A percentile compares a stretch with the other conserved stretches of the same genome.
Evolutionary conservation across 2,329 filamentous ascomycete genomes (phyloP).

Genomic region (Exserohilum turcica): DNA sequence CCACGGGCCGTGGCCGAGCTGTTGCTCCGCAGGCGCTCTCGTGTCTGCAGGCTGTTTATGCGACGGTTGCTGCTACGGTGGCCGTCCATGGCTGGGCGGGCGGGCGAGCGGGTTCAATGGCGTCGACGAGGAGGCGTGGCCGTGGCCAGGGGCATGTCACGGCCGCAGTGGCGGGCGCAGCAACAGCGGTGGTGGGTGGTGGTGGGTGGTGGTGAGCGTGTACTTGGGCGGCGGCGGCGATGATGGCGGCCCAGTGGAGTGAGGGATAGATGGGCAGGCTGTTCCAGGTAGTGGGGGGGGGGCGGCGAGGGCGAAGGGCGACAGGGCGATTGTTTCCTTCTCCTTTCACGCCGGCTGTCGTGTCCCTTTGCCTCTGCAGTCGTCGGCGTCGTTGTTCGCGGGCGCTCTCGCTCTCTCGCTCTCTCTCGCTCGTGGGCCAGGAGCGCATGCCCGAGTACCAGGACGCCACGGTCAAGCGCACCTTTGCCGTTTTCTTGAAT

Average conservation of each 20-base stretch:
- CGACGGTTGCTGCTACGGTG: slow-evolving; percentile 44
- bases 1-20: slow-evolving; percentile 43
- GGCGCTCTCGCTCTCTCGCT: too few relatives aligned
- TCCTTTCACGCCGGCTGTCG: too few relatives aligned
- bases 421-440: slow-evolving; percentile 77
- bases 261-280: slow-evolving; percentile 5
- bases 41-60: slow-evolving; percentile 51
- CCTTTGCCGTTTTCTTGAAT: slow-evolving; percentile 93
- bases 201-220: slow-evolving; percentile 7
- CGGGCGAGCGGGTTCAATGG: slow-evolving; percentile 20
- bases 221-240: slow-evolving; percentile 22
- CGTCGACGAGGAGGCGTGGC: slow-evolving; percentile 17
- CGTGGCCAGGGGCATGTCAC: slow-evolving; percentile 35
- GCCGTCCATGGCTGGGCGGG: slow-evolving; percentile 35
- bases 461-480: slow-evolving; percentile 88
- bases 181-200: not conserved
- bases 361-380: too few relatives aligned
- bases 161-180: slow-evolving; percentile 15
- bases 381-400: too few relatives aligned
- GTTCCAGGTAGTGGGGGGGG: not conserved
- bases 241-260: slow-evolving; percentile 26
- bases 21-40: slow-evolving; percentile 49
- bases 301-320: not conserved
- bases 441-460: slow-evolving; percentile 87
- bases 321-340: slow-evolving; percentile 24